Conservation (phyloP, 2,329 filamentous ascomycete genomes). For the Grosmannia penicillata region DNA sequence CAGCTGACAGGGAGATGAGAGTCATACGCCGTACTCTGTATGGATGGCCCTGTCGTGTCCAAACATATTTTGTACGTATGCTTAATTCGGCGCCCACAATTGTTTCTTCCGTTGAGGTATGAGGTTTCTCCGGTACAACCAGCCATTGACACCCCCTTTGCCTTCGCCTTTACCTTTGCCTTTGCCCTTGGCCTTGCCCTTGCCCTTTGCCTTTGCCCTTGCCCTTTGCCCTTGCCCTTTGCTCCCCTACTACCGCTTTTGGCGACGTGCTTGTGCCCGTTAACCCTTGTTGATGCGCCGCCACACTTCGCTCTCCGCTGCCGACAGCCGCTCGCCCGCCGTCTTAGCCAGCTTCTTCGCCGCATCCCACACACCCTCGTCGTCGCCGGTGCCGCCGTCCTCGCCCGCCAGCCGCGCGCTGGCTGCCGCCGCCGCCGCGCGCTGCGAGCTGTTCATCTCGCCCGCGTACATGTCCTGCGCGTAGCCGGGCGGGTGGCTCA, state of each 20-base stretch:
- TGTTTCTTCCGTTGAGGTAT: too few relatives aligned
- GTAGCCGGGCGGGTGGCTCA: constrained; percentile 39
- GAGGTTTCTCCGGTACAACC: too few relatives aligned
- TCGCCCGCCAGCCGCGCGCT: not conserved
- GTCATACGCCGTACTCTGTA: too few relatives aligned
- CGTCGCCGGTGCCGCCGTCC: constrained; percentile 22
- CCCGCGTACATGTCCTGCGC: constrained; percentile 39
- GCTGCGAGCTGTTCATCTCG: constrained; percentile 33
- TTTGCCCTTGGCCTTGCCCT: too few relatives aligned
- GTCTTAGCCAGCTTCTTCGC: constrained; percentile 43
- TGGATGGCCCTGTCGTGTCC: too few relatives aligned
- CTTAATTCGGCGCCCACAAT: too few relatives aligned
- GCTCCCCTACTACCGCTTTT: not conserved
- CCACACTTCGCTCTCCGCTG: constrained; percentile 48
- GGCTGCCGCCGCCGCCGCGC: constrained; percentile 15
- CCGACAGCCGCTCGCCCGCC: constrained; percentile 41
- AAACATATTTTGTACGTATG: too few relatives aligned
- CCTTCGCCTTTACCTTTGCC: too few relatives aligned
- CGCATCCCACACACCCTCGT: constrained; percentile 35
- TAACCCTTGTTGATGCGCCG: constrained; percentile 45
- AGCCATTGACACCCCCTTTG: too few relatives aligned
- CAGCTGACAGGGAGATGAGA: too few relatives aligned
- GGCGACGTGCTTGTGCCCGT: not conserved
- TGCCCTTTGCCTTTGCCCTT: too few relatives aligned
- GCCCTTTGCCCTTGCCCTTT: too few relatives aligned